Evolutionary conservation across 352 stramenopile species (phyloP).

Genomic region (Phytophthora palmivora): DNA sequence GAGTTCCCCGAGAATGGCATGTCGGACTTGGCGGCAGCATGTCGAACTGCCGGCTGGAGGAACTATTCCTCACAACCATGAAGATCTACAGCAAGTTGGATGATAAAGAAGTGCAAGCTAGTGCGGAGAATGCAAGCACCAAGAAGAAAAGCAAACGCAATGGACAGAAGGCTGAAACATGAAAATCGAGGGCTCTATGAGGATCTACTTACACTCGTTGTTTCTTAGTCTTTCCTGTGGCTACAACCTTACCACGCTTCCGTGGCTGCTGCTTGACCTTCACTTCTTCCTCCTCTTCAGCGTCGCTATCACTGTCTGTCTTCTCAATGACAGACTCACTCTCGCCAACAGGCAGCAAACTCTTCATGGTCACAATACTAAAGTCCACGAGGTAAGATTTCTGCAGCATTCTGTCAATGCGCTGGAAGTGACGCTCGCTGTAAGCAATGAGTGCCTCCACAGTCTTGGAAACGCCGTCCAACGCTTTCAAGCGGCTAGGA

Average conservation of each 20-base stretch:
- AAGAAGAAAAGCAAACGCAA: constrained; percentile 29
- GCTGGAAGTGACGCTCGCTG: constrained; percentile 97
- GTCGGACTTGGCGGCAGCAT: constrained; percentile 62
- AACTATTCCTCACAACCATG: constrained; percentile 83
- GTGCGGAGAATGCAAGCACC: not conserved
- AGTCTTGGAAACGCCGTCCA: constrained; percentile 78
- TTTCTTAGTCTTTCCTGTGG: constrained; percentile 44
- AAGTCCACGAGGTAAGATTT: constrained; percentile 98
- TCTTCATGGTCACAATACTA: constrained; percentile 90
- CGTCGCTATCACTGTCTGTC: constrained; percentile 50
- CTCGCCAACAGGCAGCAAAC: constrained; percentile 59
- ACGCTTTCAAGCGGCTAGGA: constrained; percentile 68
- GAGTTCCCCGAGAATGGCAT: constrained; percentile 78
- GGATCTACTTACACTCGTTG: constrained; percentile 57
- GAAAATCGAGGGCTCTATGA: constrained; percentile 36
- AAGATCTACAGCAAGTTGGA: constrained; percentile 66
- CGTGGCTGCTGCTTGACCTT: constrained; percentile 34
- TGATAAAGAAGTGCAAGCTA: constrained; percentile 6
- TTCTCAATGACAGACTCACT: constrained; percentile 42
- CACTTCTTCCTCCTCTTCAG: constrained; percentile 18
- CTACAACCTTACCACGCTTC: constrained; percentile 32
- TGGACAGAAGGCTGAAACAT: constrained; percentile 4
- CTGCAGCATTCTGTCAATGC: constrained; percentile 95
- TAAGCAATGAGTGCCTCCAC: constrained; percentile 96
- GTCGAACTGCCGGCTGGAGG: constrained; percentile 57